Base-by-base conservation (phyloP, 371 early-diverging fungal species). In the Circinella umbellata region DNA sequence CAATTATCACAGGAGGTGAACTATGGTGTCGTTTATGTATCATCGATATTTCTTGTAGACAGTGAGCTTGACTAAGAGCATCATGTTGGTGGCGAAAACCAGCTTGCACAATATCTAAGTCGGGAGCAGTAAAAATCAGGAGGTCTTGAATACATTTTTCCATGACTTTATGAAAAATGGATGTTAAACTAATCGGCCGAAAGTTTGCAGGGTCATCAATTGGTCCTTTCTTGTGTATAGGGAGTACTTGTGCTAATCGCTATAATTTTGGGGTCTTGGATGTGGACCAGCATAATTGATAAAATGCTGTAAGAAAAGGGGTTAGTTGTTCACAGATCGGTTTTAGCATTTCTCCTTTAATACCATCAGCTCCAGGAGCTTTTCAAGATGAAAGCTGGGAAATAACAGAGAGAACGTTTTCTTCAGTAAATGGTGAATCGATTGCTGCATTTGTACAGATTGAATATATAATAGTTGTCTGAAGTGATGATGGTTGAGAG, bases 331-430 rank as follows among this genome's bases (percentile, higher is more conserved):
- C 14, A 3, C 46, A 13, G 4, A 74, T 15, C 4, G 74, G 66
- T 57, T 67, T 54, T 0, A 75, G 39, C 75, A 78, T 78, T 63
- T 75, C 78, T 18, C 65, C 61, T 15, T 66, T 61, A 8, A 78
- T 18, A 51, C 74, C 73, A 20, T 72, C 71, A 5, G 60, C 36
- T 3, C 72, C 68, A n/a, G 76, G 72, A 1, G 76, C 69, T 47
- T 73, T 73, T 11, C 38, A 3, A 1, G 6, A 13, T 4, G 53
- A 6, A 6, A 53, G 20, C 2, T 53, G 8, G 3, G 15, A 4
- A 53, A 53, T 15, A 53, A 15, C 53, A 13, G 3, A 1, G 6
- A n/a, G 0, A n/a, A 53, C 53, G 0, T 0, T 15, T n/a, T 53
- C 53, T 53, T 15, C 53, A 1, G 53, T 53, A 15, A 53, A 53